These are phyloP conservation scores for Achaetomiella virescens DNA, from an alignment of 495 filamentous ascomycete genomes.

Conservation along the genomic window DNA sequence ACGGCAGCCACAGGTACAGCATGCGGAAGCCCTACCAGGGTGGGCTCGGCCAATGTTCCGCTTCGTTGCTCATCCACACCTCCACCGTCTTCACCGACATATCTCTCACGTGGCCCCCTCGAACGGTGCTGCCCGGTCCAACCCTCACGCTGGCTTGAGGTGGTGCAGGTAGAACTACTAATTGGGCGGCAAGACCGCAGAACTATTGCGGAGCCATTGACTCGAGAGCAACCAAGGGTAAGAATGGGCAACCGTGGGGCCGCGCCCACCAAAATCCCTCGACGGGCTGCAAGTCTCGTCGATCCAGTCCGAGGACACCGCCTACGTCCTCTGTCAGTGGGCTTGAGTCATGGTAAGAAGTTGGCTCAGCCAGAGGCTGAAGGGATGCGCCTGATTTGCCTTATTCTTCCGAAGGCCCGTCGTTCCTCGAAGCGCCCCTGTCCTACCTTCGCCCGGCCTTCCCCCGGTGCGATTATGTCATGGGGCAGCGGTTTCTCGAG, in stretches of 20 bases:
- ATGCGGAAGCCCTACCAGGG: constrained; percentile 2
- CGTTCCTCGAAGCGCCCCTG: constrained; percentile 6
- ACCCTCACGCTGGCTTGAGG: constrained; percentile 10
- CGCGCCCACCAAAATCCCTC: neutral
- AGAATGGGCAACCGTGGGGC: constrained; percentile 8
- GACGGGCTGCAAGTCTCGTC: neutral
- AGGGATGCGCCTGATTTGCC: neutral
- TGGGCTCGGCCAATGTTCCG: neutral
- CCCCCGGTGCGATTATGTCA: constrained; percentile 22
- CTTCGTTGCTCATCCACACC: neutral
- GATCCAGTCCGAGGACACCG: neutral
- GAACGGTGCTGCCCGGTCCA: neutral
- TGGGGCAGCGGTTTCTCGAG: constrained; percentile 15
- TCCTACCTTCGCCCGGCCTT: constrained; percentile 10
- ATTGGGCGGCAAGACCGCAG: constrained; percentile 17
- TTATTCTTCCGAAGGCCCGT: constrained; percentile 15
- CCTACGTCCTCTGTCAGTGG: neutral
- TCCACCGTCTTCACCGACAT: constrained; percentile 4
- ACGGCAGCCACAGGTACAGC: constrained; percentile 12
- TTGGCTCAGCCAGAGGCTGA: neutral
- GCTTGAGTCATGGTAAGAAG: neutral
- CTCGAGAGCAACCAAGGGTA: neutral
- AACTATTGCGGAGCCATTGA: neutral
- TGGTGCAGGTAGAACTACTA: neutral
- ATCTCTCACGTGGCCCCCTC: constrained; percentile 1